Evolutionary conservation across 108 stramenopile genomes (phyloP), one percentile per base, ranked within the genome.

Genomic region (Bacterosira constricta): DNA sequence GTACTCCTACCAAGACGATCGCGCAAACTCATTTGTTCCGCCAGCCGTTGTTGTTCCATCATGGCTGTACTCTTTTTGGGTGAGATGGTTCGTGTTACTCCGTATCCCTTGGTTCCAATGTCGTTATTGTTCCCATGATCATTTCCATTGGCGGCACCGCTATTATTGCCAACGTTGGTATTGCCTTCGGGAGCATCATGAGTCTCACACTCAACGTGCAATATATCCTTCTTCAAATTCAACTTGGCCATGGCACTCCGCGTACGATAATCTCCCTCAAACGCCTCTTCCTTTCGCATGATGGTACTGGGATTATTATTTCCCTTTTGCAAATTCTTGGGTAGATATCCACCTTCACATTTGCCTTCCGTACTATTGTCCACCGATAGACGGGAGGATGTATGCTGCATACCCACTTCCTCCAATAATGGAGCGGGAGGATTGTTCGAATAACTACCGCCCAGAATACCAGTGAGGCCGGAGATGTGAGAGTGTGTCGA

Each of bases 151-250:
- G 41, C 9, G 41, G 41, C 41, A 1, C 17, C 44, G 44, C 44
- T 45, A 18, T 18, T 45, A 6, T 45, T 15, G 17, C 20, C n/a
- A 18, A 45, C n/a, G 17, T 45, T 18, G 20, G 9, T 47, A 23
- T 18, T 47, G 46, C 46, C 25, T 47, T 47, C 46, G 25, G 42
- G 42, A 44, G 42, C 4, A 5, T 6, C 5, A 17, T 4, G 42
- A 2, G 42, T 44, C 42, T 44, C 5, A 17, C 42, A 6, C n/a
- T 85, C 84, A 10, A 85, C 75, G 37, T 83, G 83, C 35, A 86
- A 61, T 36, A 76, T 77, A 73, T 85, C 83, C 50, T 85, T 85
- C 66, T 72, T 81, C 20, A 84, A 77, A 29, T 83, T 83, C 35
- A 45, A 39, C 18, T 39, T 69, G 23, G 68, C 68, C 61, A 63